Evolutionary conservation across 306 rosid genomes (phyloP).

Genomic region (Comarum palustre): DNA sequence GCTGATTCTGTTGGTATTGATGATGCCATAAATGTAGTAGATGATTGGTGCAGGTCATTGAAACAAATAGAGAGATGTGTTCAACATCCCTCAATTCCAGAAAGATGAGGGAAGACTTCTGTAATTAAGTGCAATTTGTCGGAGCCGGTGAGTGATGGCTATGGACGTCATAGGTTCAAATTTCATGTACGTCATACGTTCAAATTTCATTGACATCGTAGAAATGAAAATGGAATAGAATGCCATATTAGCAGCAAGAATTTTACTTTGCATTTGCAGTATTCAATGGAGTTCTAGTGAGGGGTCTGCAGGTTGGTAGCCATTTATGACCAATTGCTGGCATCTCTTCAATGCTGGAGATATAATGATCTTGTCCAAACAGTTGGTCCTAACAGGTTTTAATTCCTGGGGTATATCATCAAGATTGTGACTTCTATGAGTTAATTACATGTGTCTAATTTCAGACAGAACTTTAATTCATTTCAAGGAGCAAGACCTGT

Average conservation of each 20-base stretch:
- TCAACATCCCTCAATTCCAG: background rate
- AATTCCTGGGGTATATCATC: background rate
- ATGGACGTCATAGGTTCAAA: background rate
- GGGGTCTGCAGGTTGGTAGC: constrained; percentile 1
- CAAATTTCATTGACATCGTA: background rate
- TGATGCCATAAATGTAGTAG: constrained; percentile 15
- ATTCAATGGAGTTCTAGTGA: background rate
- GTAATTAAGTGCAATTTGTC: background rate
- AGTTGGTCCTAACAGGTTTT: background rate
- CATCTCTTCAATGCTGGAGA: background rate
- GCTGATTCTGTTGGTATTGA: background rate
- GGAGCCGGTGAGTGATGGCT: too few species aligned
- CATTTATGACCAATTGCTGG: constrained; percentile 7
- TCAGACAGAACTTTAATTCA: background rate
- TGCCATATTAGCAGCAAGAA: too few species aligned
- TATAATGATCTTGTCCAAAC: background rate
- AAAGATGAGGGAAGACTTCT: background rate
- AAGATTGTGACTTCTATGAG: background rate
- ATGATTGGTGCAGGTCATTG: constrained; percentile 12
- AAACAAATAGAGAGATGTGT: background rate
- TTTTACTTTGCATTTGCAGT: background rate
- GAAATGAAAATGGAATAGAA: too few species aligned
- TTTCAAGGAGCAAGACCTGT: background rate
- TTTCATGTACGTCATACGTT: background rate
- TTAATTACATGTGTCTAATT: too few species aligned